Evolutionary conservation across 768 basidiomycete species (phyloP).

Genomic region (Termitomyces sp.): DNA sequence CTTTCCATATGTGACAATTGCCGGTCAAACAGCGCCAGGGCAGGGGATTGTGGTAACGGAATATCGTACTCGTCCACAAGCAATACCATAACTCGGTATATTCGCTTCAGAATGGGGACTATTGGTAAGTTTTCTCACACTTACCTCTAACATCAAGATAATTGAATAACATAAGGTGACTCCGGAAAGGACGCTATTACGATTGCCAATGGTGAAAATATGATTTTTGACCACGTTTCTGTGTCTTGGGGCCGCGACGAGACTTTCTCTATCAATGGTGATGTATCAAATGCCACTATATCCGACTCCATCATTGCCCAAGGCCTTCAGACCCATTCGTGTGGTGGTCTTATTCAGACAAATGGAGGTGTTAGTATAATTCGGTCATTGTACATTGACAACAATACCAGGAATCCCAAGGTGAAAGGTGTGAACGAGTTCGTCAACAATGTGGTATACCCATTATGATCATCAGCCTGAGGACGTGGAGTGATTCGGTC

Average conservation of each 20-base stretch:
- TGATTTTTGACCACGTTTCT: conserved; percentile 31
- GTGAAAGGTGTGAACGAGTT: conserved; percentile 32
- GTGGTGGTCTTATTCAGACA: conserved; percentile 30
- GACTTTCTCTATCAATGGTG: conserved; percentile 29
- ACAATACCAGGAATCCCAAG: conserved; percentile 30
- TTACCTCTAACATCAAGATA: not conserved
- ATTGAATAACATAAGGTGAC: conserved; percentile 15
- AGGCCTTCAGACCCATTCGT: conserved; percentile 29
- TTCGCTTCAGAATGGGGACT: conserved; percentile 23
- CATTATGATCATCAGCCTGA: not conserved
- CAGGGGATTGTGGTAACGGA: conserved; percentile 33
- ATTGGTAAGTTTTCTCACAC: conserved; percentile 12
- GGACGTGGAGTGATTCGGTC: not conserved
- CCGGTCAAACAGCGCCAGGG: conserved; percentile 31
- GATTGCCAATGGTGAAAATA: conserved; percentile 27
- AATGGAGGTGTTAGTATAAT: conserved; percentile 29
- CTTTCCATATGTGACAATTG: conserved; percentile 26
- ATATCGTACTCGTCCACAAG: conserved; percentile 24
- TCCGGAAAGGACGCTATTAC: conserved; percentile 28
- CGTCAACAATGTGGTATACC: conserved; percentile 28
- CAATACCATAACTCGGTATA: conserved; percentile 19
- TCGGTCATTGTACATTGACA: conserved; percentile 30
- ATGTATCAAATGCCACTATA: conserved; percentile 30
- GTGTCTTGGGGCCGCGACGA: conserved; percentile 30
- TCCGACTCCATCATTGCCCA: conserved; percentile 31